These are phyloP conservation scores for Corymbia citriodora DNA, from an alignment of 441 rosid species.

Conservation along the genomic window DNA sequence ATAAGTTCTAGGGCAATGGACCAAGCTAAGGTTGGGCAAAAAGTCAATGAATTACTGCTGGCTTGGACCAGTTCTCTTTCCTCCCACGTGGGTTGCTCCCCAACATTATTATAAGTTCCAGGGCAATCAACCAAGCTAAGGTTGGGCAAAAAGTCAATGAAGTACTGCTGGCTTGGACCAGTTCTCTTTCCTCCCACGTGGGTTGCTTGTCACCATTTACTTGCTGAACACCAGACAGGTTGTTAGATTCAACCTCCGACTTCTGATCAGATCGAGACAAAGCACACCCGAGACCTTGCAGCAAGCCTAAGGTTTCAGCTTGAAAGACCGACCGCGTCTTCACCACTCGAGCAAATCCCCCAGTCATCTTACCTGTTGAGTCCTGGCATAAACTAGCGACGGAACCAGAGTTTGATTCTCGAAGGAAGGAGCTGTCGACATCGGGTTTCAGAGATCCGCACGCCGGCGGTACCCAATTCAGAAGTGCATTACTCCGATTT, in stretches of 20 bases:
- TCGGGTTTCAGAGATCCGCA: not conserved
- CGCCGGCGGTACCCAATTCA: not conserved
- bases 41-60: too few species aligned
- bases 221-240: accelerated
- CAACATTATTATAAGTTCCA: too few species aligned
- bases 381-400: not conserved
- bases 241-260: not conserved
- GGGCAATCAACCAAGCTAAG: too few species aligned
- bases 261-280: not conserved
- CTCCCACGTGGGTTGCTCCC: too few species aligned
- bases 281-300: too few species aligned
- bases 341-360: not conserved
- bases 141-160: too few species aligned
- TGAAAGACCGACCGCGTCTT: not conserved
- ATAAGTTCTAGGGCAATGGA: too few species aligned
- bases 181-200: not conserved
- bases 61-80: too few species aligned
- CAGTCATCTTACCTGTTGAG: not conserved
- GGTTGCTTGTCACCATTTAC: accelerated
- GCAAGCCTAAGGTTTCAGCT: not conserved
- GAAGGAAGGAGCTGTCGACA: not conserved
- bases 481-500: not conserved
- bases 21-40: not conserved
- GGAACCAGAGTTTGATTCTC: not conserved
- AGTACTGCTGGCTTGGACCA: too few species aligned